phyloP scores from a whole-genome alignment of 345 rosid genomes.

The Zanthoxylum bungeanum region DNA sequence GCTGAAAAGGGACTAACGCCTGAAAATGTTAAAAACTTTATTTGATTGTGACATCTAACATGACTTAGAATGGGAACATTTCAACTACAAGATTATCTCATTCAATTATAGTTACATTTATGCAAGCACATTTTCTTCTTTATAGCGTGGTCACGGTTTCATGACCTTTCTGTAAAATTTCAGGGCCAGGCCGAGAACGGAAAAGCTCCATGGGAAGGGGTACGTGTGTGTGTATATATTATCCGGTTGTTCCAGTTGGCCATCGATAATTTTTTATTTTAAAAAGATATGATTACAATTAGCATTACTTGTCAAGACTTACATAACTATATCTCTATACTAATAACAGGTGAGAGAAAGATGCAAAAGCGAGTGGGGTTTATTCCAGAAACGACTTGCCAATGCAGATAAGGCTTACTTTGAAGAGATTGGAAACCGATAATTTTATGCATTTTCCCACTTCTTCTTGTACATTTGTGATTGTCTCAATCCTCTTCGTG shows the following conservation, averaged over 20 bases:
- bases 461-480: constrained; percentile 23
- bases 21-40: not conserved
- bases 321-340: not conserved
- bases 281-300: not conserved
- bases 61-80: not conserved
- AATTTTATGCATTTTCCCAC: constrained; percentile 7
- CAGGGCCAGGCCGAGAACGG: constrained; percentile 71
- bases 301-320: not conserved
- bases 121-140: not conserved
- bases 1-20: not conserved
- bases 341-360: constrained; percentile 70
- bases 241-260: not conserved
- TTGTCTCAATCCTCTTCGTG: not conserved
- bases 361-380: constrained; percentile 78
- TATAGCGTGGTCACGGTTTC: constrained; percentile 6
- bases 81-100: not conserved
- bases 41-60: not conserved
- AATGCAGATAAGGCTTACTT: constrained; percentile 61
- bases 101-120: not conserved
- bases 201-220: constrained; percentile 90
- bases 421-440: constrained; percentile 28
- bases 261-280: not conserved
- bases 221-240: constrained; percentile 24
- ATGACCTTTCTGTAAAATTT: constrained; percentile 16
- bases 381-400: constrained; percentile 67